Conservation (phyloP, 257 asterid genomes). For the Cinchona pubescens region DNA sequence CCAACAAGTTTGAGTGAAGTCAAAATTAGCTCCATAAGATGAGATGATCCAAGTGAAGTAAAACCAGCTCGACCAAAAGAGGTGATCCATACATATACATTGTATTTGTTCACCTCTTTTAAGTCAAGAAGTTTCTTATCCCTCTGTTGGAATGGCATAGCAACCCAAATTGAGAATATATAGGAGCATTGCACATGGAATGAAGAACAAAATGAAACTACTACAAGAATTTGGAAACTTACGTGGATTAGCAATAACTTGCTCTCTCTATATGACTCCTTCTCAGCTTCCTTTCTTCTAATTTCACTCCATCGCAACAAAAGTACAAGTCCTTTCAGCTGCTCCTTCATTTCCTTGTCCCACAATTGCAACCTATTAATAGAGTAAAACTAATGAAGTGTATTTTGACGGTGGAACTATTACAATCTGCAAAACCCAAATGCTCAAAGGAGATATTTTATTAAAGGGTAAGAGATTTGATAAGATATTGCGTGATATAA, state of each 20-base stretch:
- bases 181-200: too few relatives aligned
- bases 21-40: too few relatives aligned
- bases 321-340: slow-evolving; percentile 81
- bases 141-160: not conserved
- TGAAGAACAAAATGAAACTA: too few relatives aligned
- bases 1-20: too few relatives aligned
- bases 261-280: slow-evolving; percentile 72
- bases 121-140: not conserved
- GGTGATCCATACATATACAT: not conserved
- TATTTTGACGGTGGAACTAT: too few relatives aligned
- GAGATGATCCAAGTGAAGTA: too few relatives aligned
- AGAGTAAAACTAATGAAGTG: too few relatives aligned
- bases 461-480: too few relatives aligned
- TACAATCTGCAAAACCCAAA: not conserved
- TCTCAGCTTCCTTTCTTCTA: slow-evolving; percentile 76
- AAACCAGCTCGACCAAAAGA: not conserved
- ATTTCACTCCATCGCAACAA: slow-evolving; percentile 81
- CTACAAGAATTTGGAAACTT: slow-evolving; percentile 24
- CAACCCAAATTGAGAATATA: not conserved
- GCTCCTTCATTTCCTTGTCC: slow-evolving; percentile 95
- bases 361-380: slow-evolving; percentile 88
- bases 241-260: slow-evolving; percentile 51
- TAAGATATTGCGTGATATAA: too few relatives aligned
- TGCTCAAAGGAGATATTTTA: not conserved
- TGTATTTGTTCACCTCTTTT: not conserved